Evolutionary conservation across 2,329 filamentous ascomycete genomes (phyloP).

Genomic region (Colletotrichum acutatum): DNA sequence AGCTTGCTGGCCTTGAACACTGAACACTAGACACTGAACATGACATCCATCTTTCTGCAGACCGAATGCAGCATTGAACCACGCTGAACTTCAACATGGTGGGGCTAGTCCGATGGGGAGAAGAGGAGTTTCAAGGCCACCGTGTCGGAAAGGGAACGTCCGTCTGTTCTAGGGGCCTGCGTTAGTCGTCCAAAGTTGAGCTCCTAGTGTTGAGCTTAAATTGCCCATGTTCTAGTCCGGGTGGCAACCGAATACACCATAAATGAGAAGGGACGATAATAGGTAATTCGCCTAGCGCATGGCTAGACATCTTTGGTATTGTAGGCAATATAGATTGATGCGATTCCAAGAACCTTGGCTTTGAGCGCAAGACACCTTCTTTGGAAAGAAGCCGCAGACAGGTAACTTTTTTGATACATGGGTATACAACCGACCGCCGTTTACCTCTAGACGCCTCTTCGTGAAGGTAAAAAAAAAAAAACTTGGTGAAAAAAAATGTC

Average conservation of each 20-base stretch:
- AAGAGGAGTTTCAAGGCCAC: neutral
- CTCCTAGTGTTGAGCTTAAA: neutral
- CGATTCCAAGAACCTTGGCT: conserved; percentile 1
- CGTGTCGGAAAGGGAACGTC: neutral
- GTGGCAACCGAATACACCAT: neutral
- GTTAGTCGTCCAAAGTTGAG: neutral
- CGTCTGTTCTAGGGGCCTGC: neutral
- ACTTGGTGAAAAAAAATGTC: neutral
- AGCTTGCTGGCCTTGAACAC: neutral
- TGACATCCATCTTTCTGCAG: neutral
- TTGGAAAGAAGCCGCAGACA: conserved; percentile 16
- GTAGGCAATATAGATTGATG: conserved; percentile 8
- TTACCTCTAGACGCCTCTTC: conserved; percentile 19
- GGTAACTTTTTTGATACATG: conserved; percentile 25
- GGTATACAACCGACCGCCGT: conserved; percentile 18
- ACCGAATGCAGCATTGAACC: neutral
- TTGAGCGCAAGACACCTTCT: neutral
- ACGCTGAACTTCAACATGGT: neutral
- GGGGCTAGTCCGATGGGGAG: neutral
- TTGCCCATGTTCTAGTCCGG: neutral
- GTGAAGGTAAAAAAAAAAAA: neutral
- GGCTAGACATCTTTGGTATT: neutral
- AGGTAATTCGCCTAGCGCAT: neutral
- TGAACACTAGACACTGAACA: neutral
- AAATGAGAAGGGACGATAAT: neutral